Conservation (phyloP, 2,329 filamentous ascomycete species). For the Pestalotiopsis sp. region DNA sequence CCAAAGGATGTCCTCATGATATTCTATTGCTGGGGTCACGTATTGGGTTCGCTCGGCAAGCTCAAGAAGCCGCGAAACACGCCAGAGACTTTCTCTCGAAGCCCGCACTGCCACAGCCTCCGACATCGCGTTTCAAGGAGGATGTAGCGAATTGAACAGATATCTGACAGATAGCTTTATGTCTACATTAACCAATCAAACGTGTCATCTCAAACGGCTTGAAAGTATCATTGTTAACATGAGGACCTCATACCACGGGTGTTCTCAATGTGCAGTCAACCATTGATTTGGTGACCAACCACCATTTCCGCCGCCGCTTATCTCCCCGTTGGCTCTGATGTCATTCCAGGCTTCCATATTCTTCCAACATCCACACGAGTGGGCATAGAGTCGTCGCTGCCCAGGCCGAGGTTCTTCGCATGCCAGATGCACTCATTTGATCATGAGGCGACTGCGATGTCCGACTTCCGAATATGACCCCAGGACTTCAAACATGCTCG, state of each 20-base stretch:
- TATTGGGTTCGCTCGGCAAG: background rate
- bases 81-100: background rate
- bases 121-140: background rate
- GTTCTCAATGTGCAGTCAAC: background rate
- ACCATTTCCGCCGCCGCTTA: background rate
- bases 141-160: background rate
- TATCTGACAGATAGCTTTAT: background rate
- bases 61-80: background rate
- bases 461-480: background rate
- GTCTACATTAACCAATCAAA: background rate
- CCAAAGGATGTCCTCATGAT: conserved; percentile 5
- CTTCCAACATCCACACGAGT: background rate
- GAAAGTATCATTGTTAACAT: background rate
- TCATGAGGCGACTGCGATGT: background rate
- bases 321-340: background rate
- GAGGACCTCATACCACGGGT: background rate
- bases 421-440: background rate
- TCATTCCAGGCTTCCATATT: background rate
- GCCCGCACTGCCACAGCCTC: background rate
- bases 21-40: background rate
- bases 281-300: background rate
- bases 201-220: background rate
- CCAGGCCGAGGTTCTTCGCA: background rate
- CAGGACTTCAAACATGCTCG: background rate
- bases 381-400: background rate